These are phyloP conservation scores for Maudiozyma saulgeensis DNA, from an alignment of 805 yeast species.

Conservation along the genomic window DNA sequence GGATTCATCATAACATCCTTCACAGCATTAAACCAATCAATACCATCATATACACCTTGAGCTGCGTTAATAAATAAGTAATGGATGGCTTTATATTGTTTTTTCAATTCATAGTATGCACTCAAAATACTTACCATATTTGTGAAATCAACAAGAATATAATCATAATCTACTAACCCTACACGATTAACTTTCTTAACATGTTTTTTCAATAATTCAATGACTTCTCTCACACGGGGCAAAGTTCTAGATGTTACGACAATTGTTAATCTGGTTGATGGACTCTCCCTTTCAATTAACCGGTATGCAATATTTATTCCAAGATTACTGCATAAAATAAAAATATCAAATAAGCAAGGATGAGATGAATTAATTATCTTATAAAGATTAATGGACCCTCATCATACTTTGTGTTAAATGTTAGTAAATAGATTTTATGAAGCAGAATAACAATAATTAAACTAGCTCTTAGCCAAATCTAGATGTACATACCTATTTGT, in stretches of 20 bases:
- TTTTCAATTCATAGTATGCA: slow-evolving; percentile 61
- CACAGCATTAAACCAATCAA: slow-evolving; percentile 75
- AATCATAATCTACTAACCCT: slow-evolving; percentile 73
- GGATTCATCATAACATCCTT: slow-evolving; percentile 60
- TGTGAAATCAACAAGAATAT: slow-evolving; percentile 78
- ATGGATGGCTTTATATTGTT: slow-evolving; percentile 59
- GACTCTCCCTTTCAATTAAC: slow-evolving; percentile 51
- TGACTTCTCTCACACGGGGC: slow-evolving; percentile 72
- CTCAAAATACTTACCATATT: slow-evolving; percentile 76
- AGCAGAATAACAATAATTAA: too few species aligned
- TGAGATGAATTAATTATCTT: background rate
- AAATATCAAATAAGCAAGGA: background rate
- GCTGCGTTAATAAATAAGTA: slow-evolving; percentile 83
- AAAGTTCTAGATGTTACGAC: slow-evolving; percentile 85
- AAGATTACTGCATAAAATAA: slow-evolving; percentile 43
- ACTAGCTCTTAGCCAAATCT: too few species aligned
- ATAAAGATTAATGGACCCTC: background rate
- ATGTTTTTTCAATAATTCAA: slow-evolving; percentile 44
- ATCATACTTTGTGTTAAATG: background rate
- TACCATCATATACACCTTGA: slow-evolving; percentile 77
- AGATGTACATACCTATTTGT: slow-evolving; percentile 19
- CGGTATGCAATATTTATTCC: slow-evolving; percentile 83
- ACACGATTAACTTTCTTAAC: slow-evolving; percentile 34
- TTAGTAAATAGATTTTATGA: too few species aligned
- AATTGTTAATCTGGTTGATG: slow-evolving; percentile 52